Evolutionary conservation across 495 filamentous ascomycete genomes (phyloP).

Genomic region (Articulospora tetracladia): DNA sequence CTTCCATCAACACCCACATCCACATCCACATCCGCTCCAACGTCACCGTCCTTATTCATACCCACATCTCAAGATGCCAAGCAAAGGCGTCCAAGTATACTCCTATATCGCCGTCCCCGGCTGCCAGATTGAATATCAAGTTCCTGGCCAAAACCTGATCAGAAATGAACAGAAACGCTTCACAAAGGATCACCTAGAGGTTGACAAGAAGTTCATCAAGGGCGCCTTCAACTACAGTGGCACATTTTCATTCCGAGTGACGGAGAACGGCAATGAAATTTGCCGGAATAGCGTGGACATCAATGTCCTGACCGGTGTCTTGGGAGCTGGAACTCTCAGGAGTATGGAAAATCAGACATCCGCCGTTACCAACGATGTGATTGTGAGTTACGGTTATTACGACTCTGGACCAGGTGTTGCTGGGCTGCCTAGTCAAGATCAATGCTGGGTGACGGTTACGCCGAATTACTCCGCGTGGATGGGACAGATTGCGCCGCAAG

Average conservation of each 20-base stretch:
- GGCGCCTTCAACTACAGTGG: conserved; percentile 41
- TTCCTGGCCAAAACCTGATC: conserved; percentile 34
- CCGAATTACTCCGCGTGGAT: conserved; percentile 44
- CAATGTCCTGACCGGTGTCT: conserved; percentile 44
- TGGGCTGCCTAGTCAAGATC: conserved; percentile 42
- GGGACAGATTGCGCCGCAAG: conserved; percentile 36
- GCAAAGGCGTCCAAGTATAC: conserved; percentile 45
- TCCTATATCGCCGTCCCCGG: conserved; percentile 43
- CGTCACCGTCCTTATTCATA: background rate
- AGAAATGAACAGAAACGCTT: conserved; percentile 32
- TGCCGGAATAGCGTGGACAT: conserved; percentile 39
- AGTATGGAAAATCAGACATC: conserved; percentile 38
- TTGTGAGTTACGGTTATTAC: conserved; percentile 48
- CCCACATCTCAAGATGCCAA: conserved; percentile 39
- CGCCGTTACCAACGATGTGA: conserved; percentile 36
- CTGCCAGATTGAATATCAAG: conserved; percentile 40
- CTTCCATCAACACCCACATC: background rate
- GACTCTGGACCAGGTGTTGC: conserved; percentile 41
- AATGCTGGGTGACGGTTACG: conserved; percentile 48
- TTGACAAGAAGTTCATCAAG: conserved; percentile 39
- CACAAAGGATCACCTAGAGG: conserved; percentile 38
- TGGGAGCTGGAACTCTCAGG: conserved; percentile 43
- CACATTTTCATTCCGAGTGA: conserved; percentile 43
- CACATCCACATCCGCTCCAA: background rate
- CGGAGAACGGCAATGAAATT: conserved; percentile 32